Percentiles rank a stretch among this genome's conserved stretches.
Conservation (phyloP, 805 yeast genomes). For the Starmera caribaea region DNA sequence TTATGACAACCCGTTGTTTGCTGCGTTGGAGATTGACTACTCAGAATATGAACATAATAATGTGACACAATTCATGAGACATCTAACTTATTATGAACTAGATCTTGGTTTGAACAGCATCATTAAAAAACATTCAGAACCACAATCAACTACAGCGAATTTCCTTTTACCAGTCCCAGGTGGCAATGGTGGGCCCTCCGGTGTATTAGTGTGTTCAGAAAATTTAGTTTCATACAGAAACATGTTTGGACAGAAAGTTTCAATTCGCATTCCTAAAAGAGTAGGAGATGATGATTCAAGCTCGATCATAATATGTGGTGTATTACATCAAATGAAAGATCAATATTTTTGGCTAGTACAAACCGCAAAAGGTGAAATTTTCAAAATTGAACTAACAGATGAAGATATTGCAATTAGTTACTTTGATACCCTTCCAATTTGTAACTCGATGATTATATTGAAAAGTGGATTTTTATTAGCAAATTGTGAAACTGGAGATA, state of each 20-base stretch:
- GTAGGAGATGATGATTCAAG: conserved; percentile 10
- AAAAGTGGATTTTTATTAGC: conserved; percentile 71
- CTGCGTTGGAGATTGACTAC: conserved; percentile 61
- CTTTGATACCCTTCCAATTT: conserved; percentile 67
- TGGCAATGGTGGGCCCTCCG: conserved; percentile 60
- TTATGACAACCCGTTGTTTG: conserved; percentile 79
- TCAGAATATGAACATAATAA: conserved; percentile 23
- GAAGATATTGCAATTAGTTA: conserved; percentile 43
- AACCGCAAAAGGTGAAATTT: conserved; percentile 61
- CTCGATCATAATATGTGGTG: conserved; percentile 40
- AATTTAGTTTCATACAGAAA: conserved; percentile 43
- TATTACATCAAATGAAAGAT: conserved; percentile 54
- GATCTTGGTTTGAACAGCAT: conserved; percentile 83
- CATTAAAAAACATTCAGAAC: conserved; percentile 37
- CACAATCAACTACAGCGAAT: conserved; percentile 32
- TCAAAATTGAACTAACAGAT: conserved; percentile 49
- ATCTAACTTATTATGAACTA: conserved; percentile 63
- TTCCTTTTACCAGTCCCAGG: conserved; percentile 64
- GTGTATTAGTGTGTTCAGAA: conserved; percentile 55
- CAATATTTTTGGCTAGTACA: conserved; percentile 64
- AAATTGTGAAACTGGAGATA: conserved; percentile 53
- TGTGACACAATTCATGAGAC: conserved; percentile 17
- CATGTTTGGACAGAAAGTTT: conserved; percentile 25
- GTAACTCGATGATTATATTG: conserved; percentile 47
- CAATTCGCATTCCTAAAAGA: conserved; percentile 50